A percentile compares a stretch with the other conserved stretches of the same genome.
Conservation (phyloP, 176 grass and related monocot species). For the Aegilops tauschii region DNA sequence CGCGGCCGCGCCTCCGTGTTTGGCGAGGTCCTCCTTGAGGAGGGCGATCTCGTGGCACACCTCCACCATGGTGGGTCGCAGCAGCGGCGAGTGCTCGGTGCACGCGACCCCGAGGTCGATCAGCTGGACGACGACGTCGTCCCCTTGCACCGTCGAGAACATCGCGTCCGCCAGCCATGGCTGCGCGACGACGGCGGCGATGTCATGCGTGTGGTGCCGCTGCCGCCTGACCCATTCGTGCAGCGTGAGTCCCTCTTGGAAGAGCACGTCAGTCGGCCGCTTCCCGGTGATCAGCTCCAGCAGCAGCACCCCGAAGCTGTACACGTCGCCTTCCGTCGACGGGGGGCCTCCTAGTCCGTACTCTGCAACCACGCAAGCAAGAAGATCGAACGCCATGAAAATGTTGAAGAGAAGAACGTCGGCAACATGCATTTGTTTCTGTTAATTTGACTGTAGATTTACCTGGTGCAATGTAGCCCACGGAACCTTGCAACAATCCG, state of each 20-base stretch:
- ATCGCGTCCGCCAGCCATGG: conserved; percentile 44
- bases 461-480: conserved; percentile 98
- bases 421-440: background rate
- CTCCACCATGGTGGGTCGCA: conserved; percentile 68
- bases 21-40: conserved; percentile 72
- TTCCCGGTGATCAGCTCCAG: conserved; percentile 81
- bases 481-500: conserved; percentile 66
- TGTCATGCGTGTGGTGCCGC: conserved; percentile 56
- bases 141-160: background rate
- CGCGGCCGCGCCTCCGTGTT: background rate
- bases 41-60: conserved; percentile 65
- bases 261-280: conserved; percentile 75
- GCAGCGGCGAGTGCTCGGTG: conserved; percentile 60
- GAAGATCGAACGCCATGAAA: conserved; percentile 3
- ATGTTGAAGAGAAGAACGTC: background rate
- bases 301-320: conserved; percentile 90
- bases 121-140: conserved; percentile 51
- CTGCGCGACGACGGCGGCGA: conserved; percentile 44
- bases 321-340: conserved; percentile 78
- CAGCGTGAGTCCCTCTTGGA: conserved; percentile 81
- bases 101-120: conserved; percentile 78
- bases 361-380: conserved; percentile 47
- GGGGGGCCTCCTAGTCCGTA: conserved; percentile 84
- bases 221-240: conserved; percentile 83
- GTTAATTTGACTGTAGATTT: background rate